Evolutionary conservation across 1,139 yeast genomes (phyloP), one percentile per base, ranked within the genome.

Genomic region (Barnettozyma hawaiiensis): DNA sequence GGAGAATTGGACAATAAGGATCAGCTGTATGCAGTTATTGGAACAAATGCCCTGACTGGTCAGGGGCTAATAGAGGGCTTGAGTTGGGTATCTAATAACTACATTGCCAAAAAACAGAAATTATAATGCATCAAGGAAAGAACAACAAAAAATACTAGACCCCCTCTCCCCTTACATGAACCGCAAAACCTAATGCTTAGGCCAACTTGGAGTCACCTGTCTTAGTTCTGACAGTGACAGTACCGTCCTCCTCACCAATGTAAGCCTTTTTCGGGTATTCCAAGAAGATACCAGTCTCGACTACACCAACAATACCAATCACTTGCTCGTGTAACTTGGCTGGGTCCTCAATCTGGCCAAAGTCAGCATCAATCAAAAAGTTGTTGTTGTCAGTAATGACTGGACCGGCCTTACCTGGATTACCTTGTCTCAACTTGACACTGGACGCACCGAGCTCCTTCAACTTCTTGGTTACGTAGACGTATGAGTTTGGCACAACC

Each of bases 381-480:
- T 90, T 92, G 64, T 90, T 89, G 67, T 94, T 94, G 63, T 94
- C 99, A 32, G 98, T 90, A 47, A 94, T 85, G n/a, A 89, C 83
- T 8, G 98, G 98, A 16, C 99, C 99, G 6, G 98, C 98, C 66
- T 94, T 94, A 31, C 95, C 89, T 44, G 81, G 69, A 15, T 87
- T 90, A 39, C 97, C 98, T 55, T 82, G 81, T 64, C 99, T 78
- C 56, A 94, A 75, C 5, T 62, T 67, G 21, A 86, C 83, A 7
- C 64, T 66, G 42, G 68, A 65, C 22, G 95, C 92, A 9, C 95
- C 95, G 58, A 90, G 63, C 35, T 61, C 60, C 42, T 64, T 56
- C 55, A 92, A 71, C 47, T 87, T 86, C 16, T 67, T 65, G 12
- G 74, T 67, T 19, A 94, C 94, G 59, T 85, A 83, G 41, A 82